Evolutionary conservation across 1,284 basidiomycete species (phyloP), one percentile per base, ranked within the genome.

Genomic region (Phellopilus nigrolimitatus): DNA sequence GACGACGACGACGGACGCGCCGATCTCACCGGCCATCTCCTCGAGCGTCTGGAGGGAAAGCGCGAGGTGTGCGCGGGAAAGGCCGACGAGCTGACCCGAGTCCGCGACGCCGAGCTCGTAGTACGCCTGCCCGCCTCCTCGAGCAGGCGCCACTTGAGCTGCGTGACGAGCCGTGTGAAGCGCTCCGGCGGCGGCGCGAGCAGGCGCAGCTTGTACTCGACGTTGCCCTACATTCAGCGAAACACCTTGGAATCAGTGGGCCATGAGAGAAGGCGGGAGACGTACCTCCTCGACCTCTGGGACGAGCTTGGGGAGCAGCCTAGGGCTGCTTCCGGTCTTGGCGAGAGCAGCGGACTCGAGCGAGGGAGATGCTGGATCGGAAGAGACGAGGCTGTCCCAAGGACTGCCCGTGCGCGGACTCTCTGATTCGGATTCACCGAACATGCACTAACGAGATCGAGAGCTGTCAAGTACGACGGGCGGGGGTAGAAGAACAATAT

Each of bases 101-200:
- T 97, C 93, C 30, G 83, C 78, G 0, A 97, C 85, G 12, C 93
- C 94, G 13, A 97, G 80, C 65, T 95, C 93, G 61, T 97, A 97
- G 64, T 92, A 90, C 0, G 93, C 92, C 63, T 91, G 86, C 3
- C 93, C 93, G 3, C 88, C 84, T 12, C 93, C 66, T 95, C 90
- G 45, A 94, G 82, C 3, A 97, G 76, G 3, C 93, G 79, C 93
- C 94, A 97, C 66, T 95, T 93, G 67, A 95, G 82, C 69, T 97
- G 93, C 1, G 93, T 95, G 51, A 93, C 88, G 13, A 97, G 83
- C 34, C 85, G 78, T 3, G 79, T 76, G 60, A 91, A 87, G 37
- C 88, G 85, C 9, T 81, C 74, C 0, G 82, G 76, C 10, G 84
- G 77, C 0, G 89, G 84, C 44, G 76, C 70, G 13, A 86, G 73